phyloP scores from a whole-genome alignment of 352 stramenopile species.

The Phytopythium oedochilum region DNA sequence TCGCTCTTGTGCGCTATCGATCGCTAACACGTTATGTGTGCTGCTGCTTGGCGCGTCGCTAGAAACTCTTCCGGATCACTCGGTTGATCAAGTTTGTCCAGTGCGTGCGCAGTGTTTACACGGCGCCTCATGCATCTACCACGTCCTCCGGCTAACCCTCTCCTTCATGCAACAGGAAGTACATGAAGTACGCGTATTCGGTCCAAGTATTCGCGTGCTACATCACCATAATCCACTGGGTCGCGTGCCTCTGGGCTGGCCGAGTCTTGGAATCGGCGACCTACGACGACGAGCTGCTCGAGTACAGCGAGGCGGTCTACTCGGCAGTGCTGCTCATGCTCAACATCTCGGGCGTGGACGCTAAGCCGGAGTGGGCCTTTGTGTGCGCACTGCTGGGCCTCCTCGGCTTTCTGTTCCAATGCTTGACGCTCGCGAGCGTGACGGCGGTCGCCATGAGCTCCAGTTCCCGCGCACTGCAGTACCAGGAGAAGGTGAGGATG shows the following conservation, averaged over 20 bases:
- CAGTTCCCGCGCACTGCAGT: conserved; percentile 43
- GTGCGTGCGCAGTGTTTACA: conserved; percentile 24
- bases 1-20: not conserved
- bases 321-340: conserved; percentile 37
- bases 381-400: conserved; percentile 31
- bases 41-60: not conserved
- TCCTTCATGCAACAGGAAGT: no score
- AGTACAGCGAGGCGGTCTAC: conserved; percentile 48
- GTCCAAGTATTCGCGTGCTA: conserved; percentile 48
- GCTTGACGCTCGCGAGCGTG: conserved; percentile 46
- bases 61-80: conserved; percentile 65
- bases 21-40: conserved; percentile 3
- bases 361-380: conserved; percentile 35
- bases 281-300: conserved; percentile 27
- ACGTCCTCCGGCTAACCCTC: no score
- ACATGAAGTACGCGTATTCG: conserved; percentile 58
- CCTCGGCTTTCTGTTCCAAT: conserved; percentile 45
- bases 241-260: conserved; percentile 47
- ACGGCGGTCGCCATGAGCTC: conserved; percentile 43
- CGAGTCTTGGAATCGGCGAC: conserved; percentile 21
- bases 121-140: no score
- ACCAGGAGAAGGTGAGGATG: conserved; percentile 54
- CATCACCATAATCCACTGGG: conserved; percentile 58
- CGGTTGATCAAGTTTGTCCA: conserved; percentile 63
- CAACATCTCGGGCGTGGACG: conserved; percentile 38